phyloP scores from a whole-genome alignment of 2,329 filamentous ascomycete genomes.

The Arachnopeziza araneosa region DNA sequence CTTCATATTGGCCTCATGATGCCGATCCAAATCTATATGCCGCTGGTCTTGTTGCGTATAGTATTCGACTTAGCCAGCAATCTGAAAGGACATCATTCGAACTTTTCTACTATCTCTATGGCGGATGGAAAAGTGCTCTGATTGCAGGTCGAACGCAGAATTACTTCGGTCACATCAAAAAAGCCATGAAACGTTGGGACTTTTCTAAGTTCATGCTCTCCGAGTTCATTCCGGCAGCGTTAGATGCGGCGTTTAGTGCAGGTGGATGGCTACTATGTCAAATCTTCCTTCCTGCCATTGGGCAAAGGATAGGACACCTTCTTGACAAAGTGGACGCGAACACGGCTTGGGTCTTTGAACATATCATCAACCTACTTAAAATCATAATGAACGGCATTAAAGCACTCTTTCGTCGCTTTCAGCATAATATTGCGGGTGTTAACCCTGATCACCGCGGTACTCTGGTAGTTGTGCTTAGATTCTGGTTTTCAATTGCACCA shows the following conservation, averaged over 20 bases:
- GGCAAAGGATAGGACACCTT: conserved; percentile 5
- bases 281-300: conserved; percentile 21
- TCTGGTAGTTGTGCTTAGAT: conserved; percentile 16
- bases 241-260: conserved; percentile 21
- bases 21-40: conserved; percentile 25
- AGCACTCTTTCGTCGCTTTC: not conserved
- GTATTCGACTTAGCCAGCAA: conserved; percentile 17
- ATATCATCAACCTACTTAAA: conserved; percentile 19
- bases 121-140: conserved; percentile 23
- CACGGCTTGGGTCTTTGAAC: conserved; percentile 8
- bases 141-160: conserved; percentile 8
- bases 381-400: conserved; percentile 19
- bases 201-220: conserved; percentile 24
- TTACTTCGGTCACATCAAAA: conserved; percentile 16
- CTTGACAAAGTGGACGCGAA: conserved; percentile 7
- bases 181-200: conserved; percentile 18
- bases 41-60: conserved; percentile 26
- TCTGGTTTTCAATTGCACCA: conserved; percentile 21
- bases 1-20: conserved; percentile 25
- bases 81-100: conserved; percentile 16
- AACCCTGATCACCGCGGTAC: conserved; percentile 16
- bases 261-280: conserved; percentile 22
- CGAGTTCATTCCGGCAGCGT: conserved; percentile 23
- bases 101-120: conserved; percentile 28
- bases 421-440: conserved; percentile 4